These are phyloP conservation scores for Neurospora africana DNA, from an alignment of 495 filamentous ascomycete genomes.

Conservation along the genomic window DNA sequence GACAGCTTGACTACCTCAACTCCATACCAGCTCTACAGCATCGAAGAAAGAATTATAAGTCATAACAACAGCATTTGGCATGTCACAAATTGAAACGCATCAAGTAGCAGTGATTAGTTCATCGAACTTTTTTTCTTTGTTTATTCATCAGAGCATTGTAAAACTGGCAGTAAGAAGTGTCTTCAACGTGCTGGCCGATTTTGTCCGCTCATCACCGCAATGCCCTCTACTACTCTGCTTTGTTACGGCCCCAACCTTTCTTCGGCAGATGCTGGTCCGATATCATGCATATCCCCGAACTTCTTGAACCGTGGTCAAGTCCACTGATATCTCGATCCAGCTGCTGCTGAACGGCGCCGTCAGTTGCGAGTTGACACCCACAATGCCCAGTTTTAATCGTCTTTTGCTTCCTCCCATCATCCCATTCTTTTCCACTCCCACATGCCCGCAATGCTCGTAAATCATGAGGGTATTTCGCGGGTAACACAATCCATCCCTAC, in stretches of 20 bases:
- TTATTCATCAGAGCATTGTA: not conserved
- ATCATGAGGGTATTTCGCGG: conserved; percentile 3
- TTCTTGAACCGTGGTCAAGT: not conserved
- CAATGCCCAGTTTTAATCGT: not conserved
- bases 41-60: not conserved
- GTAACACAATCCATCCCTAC: not conserved
- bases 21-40: not conserved
- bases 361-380: not conserved
- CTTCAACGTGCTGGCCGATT: not conserved
- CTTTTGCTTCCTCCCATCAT: not conserved
- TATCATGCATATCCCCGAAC: not conserved
- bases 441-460: conserved; percentile 1
- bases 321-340: not conserved
- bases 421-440: not conserved
- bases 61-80: not conserved
- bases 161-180: not conserved
- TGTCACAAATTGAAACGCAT: not conserved
- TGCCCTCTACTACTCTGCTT: not conserved
- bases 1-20: not conserved
- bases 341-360: not conserved
- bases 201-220: not conserved
- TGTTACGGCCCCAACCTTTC: not conserved
- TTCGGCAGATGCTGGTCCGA: not conserved
- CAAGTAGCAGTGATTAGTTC: not conserved
- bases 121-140: not conserved